Evolutionary conservation across 164 flowering plant genomes (phyloP), one percentile per base, ranked within the genome.

Genomic region (Chloranthus sessilifolius): DNA sequence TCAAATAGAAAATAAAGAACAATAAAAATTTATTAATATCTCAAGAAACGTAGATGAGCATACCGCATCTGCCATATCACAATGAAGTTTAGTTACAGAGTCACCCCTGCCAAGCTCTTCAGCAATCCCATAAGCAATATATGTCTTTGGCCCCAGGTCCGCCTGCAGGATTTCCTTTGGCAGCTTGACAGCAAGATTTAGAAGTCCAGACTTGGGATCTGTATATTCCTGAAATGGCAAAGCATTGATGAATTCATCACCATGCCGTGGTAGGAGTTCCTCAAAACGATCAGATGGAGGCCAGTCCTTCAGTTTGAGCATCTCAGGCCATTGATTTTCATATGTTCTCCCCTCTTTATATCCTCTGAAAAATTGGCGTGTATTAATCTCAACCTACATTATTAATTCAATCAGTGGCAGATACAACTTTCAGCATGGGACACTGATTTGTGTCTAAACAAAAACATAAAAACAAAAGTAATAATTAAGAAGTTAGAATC

Each of bases 261-360:
- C 81, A 38, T 90, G 98, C 38, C 98, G 86, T 0, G 95, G 98
- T 56, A 90, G 55, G 6, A 78, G 64, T 61, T 87, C 73, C 58
- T 90, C 95, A 70, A 87, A 87, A 36, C 67, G 73, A 44, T 82
- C 78, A 29, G 91, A 81, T 21, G 98, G 95, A 9, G 98, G 95
- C 95, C 95, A 90, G 59, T 90, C 95, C 65, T 85, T 90, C 15
- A 90, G 66, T 69, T 90, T 87, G 10, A 90, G 78, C 98, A 90
- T 87, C 73, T 76, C 87, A 11, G 98, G 98, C 98, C 95, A 87
- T 2, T 40, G 55, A 56, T 87, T 81, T 0, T 2, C 22, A 58
- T 82, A 81, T 19, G 28, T 65, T 58, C 89, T 69, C 19, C 95
- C 95, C 42, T 71, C 72, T 1, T 43, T 57, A 43, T 90, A 90